Evolutionary conservation across 768 basidiomycete genomes (phyloP).

Genomic region (Candolleomyces aberdarensis): DNA sequence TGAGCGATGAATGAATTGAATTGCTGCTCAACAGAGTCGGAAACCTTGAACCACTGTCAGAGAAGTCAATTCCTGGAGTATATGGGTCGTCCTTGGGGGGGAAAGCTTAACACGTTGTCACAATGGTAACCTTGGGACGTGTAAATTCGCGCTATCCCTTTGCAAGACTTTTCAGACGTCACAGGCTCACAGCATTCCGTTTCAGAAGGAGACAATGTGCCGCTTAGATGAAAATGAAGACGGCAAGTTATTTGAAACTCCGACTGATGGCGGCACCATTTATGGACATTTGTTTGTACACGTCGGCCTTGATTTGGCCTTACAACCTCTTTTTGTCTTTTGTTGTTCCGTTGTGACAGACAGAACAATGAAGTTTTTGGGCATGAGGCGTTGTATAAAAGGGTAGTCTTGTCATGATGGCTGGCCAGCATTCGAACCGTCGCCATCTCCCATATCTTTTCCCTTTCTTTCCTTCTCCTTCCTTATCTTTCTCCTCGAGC

Average conservation of each 20-base stretch:
- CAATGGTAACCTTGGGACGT: no score
- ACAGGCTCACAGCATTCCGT: no score
- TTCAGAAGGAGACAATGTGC: no score
- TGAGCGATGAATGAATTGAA: no score
- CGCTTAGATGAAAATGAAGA: no score
- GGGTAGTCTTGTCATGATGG: background rate
- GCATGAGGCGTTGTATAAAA: background rate
- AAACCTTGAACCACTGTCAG: no score
- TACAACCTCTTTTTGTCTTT: conserved; percentile 6
- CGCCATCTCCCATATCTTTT: background rate
- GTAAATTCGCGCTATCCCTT: no score
- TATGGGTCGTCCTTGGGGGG: no score
- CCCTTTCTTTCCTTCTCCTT: conserved; percentile 11
- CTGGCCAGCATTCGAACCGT: background rate
- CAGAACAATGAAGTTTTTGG: background rate
- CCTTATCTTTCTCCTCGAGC: conserved; percentile 22
- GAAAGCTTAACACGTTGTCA: no score
- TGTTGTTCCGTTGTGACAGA: background rate
- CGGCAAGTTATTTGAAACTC: background rate
- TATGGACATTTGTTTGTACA: background rate
- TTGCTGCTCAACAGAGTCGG: no score
- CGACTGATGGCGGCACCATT: background rate
- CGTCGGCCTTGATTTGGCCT: conserved; percentile 2
- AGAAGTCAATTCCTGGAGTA: no score
- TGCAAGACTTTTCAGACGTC: no score